Conservation (phyloP, 495 filamentous ascomycete species). For the Tuber microsphaerosporum region DNA sequence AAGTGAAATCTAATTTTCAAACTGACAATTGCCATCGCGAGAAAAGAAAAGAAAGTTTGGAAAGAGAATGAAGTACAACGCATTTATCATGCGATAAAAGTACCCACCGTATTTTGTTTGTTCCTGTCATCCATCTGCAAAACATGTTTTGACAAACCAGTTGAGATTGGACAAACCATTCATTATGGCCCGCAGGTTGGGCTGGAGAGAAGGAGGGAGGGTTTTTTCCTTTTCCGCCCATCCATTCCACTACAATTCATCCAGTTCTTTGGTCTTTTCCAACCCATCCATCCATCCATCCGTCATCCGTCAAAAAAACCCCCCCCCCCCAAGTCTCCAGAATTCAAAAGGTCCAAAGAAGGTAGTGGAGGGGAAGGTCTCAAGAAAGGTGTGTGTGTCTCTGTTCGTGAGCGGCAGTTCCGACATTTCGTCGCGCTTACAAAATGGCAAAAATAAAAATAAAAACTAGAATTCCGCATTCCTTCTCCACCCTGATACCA, state of each 20-base stretch:
- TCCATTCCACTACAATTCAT: conserved; percentile 7
- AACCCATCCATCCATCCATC: conserved; percentile 5
- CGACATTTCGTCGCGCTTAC: conserved; percentile 1
- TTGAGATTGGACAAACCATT: not conserved
- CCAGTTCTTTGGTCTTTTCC: not conserved
- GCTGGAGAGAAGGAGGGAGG: too few species aligned
- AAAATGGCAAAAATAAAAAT: conserved; percentile 6
- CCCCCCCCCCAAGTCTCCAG: conserved; percentile 6
- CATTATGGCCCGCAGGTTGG: not conserved
- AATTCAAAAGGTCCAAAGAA: not conserved
- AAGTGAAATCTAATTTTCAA: not conserved
- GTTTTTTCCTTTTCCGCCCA: not conserved
- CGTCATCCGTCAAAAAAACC: conserved; percentile 18
- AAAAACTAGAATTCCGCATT: not conserved
- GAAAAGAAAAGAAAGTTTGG: not conserved
- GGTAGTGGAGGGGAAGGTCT: not conserved
- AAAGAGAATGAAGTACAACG: not conserved
- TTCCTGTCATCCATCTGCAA: not conserved
- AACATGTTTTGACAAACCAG: not conserved
- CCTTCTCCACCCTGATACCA: not conserved
- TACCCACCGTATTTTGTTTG: not conserved
- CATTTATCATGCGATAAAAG: not conserved
- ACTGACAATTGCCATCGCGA: not conserved
- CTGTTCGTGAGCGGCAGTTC: not conserved
- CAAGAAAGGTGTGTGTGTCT: not conserved